Evolutionary conservation across 352 stramenopile genomes (phyloP).

Genomic region (Pythium insidiosum): DNA sequence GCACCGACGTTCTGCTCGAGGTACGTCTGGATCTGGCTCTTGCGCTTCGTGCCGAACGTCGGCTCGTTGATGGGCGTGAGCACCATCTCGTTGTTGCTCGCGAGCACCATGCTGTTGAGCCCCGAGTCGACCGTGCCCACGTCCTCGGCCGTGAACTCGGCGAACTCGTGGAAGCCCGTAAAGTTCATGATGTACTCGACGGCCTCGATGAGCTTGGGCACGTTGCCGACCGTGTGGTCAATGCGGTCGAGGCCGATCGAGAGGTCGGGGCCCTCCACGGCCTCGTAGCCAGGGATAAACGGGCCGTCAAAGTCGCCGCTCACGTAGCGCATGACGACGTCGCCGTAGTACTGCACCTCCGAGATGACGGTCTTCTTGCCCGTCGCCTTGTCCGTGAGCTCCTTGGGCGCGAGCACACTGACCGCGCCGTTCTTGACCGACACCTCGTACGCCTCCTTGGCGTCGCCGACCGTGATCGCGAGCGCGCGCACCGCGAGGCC

Average conservation of each 20-base stretch:
- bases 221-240: conserved; percentile 89
- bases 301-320: conserved; percentile 64
- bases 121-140: conserved; percentile 93
- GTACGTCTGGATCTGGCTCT: conserved; percentile 95
- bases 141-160: conserved; percentile 93
- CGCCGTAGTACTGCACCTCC: conserved; percentile 83
- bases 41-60: conserved; percentile 88
- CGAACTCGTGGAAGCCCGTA: conserved; percentile 90
- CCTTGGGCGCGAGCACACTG: conserved; percentile 44
- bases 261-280: conserved; percentile 36
- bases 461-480: conserved; percentile 75
- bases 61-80: conserved; percentile 95
- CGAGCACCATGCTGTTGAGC: conserved; percentile 93
- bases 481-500: conserved; percentile 73
- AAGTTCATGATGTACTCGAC: conserved; percentile 78
- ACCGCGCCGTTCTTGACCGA: conserved; percentile 68
- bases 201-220: conserved; percentile 82
- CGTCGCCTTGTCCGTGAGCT: conserved; percentile 47
- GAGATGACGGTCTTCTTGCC: conserved; percentile 50
- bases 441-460: conserved; percentile 62
- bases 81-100: conserved; percentile 91
- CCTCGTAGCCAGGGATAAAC: conserved; percentile 77
- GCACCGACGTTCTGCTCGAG: conserved; percentile 93
- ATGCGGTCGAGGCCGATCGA: conserved; percentile 79
- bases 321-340: conserved; percentile 84